phyloP scores from a whole-genome alignment of 306 rosid species.

The Citrullus mucosospermus region DNA sequence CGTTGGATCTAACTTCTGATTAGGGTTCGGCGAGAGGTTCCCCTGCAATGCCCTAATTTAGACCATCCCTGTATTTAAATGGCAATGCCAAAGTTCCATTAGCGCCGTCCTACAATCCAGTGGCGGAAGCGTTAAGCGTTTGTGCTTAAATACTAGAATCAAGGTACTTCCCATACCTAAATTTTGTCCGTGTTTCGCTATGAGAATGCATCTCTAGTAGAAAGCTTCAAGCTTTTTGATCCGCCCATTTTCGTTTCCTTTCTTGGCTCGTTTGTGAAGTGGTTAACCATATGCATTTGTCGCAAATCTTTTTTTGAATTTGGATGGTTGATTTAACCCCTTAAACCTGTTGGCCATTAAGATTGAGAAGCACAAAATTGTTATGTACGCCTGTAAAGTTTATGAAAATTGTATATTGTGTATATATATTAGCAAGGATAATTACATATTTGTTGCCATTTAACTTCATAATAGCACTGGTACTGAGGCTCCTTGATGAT shows the following conservation, averaged over 20 bases:
- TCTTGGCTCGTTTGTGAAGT: background rate
- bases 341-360: background rate
- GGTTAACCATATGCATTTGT: background rate
- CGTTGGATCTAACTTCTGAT: background rate
- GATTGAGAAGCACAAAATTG: background rate
- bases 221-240: background rate
- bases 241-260: background rate
- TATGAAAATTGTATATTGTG: background rate
- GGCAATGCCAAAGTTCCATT: background rate
- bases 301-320: background rate
- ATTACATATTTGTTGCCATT: background rate
- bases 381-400: background rate
- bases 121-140: background rate
- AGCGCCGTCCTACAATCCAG: background rate
- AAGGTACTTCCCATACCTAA: background rate
- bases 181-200: background rate
- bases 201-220: background rate
- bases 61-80: slow-evolving; percentile 9
- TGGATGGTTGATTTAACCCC: background rate
- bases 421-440: background rate
- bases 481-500: slow-evolving; percentile 28
- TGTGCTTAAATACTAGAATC: background rate
- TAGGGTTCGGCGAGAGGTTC: background rate
- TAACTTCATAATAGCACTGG: slow-evolving; percentile 15
- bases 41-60: slow-evolving; percentile 28